Percentiles rank a stretch among this genome's conserved stretches.
phyloP scores from a whole-genome alignment of 1,284 basidiomycete genomes.

The Tilletia caries region DNA sequence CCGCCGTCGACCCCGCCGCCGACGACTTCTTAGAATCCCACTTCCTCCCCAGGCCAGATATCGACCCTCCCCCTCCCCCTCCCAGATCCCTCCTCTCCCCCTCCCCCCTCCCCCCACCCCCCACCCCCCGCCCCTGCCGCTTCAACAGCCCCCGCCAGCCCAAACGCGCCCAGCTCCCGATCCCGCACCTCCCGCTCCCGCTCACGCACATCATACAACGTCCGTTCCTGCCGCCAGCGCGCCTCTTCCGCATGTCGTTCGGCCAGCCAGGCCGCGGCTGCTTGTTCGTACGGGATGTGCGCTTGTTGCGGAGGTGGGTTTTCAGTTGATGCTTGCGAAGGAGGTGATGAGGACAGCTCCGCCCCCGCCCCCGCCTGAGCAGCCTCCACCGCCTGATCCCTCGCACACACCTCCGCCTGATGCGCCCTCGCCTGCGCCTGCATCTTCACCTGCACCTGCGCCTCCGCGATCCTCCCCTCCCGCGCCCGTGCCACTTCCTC shows the following conservation, averaged over 20 bases:
- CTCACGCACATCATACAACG: neutral
- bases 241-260: neutral
- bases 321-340: neutral
- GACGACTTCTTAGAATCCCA: neutral
- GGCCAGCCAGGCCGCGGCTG: neutral
- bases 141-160: neutral
- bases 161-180: neutral
- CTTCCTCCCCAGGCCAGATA: neutral
- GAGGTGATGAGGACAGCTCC: neutral
- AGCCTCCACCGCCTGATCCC: neutral
- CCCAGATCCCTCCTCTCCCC: neutral
- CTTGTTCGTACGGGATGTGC: neutral
- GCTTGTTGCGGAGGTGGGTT: too few species aligned
- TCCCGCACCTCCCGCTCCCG: too few species aligned
- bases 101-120: neutral
- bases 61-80: neutral
- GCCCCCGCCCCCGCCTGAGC: neutral
- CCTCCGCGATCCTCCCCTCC: neutral
- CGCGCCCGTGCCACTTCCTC: too few species aligned
- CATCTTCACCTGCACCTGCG: neutral
- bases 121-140: neutral
- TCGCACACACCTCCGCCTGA: neutral
- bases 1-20: too few species aligned
- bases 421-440: neutral
- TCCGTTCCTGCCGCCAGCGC: neutral